phyloP scores from a whole-genome alignment of 805 yeast species.

The Metschnikowia aberdeeniae region DNA sequence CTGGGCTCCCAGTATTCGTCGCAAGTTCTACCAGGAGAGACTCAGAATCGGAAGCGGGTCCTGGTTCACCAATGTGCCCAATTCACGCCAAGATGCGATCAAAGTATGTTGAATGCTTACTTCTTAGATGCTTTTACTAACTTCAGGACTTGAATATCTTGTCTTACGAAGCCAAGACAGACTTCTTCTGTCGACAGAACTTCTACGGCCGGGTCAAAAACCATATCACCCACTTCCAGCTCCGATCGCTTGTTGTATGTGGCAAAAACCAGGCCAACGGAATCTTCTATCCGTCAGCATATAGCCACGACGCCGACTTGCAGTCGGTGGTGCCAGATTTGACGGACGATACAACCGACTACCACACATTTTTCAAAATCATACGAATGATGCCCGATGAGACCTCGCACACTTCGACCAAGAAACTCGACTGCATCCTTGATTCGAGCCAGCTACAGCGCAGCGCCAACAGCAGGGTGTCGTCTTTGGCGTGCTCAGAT shows the following conservation, averaged over 20 bases:
- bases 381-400: slow-evolving; percentile 33
- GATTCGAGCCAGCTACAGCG: slow-evolving; percentile 29
- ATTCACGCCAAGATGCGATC: slow-evolving; percentile 30
- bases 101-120: slow-evolving; percentile 25
- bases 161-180: slow-evolving; percentile 23
- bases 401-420: slow-evolving; percentile 7
- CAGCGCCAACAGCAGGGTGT: slow-evolving; percentile 38
- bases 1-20: slow-evolving; percentile 32
- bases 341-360: slow-evolving; percentile 15
- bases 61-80: slow-evolving; percentile 38
- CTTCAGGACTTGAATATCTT: slow-evolving; percentile 20
- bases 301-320: slow-evolving; percentile 28
- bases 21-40: slow-evolving; percentile 31
- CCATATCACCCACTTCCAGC: slow-evolving; percentile 53
- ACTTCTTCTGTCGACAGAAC: slow-evolving; percentile 35
- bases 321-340: slow-evolving; percentile 21
- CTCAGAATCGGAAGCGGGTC: slow-evolving; percentile 30
- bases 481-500: slow-evolving; percentile 45
- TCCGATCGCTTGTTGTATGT: slow-evolving; percentile 47
- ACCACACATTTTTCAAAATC: slow-evolving; percentile 32
- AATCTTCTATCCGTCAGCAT: slow-evolving; percentile 38
- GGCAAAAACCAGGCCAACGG: slow-evolving; percentile 31
- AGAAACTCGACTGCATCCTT: slow-evolving; percentile 36
- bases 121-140: slow-evolving; percentile 17
- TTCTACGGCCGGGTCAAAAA: slow-evolving; percentile 45